Base-by-base conservation (phyloP, 176 grass and related monocot genomes). In the Phoenix dactylifera region DNA sequence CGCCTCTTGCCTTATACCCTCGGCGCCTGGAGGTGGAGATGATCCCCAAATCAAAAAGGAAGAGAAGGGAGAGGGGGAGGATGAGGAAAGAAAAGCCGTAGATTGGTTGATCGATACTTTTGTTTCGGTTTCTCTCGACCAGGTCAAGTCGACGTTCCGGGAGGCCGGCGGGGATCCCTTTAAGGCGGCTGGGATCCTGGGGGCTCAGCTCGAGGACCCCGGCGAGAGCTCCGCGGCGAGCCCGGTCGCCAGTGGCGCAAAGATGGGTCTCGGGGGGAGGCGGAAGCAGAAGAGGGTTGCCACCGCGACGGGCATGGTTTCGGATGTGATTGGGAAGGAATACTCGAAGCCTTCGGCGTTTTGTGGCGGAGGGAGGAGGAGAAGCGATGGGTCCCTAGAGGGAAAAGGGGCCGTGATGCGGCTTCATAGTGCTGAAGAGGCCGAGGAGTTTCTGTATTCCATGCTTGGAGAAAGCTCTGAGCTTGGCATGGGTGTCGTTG, bases 251-350 rank as follows among this genome's bases (percentile, higher is more conserved):
- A 30, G 0, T 30, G 35, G 35, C 35, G 10, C 35, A 9, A 44
- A 44, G 35, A 44, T 14, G 35, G 67, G 7, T 72, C 64, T 72
- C 64, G 63, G 64, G 55, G 25, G 4, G 53, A 24, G 32, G 18
- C 74, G 74, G 60, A 78, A 59, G 72, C 68, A 59, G 24, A 85
- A 85, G 68, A 85, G 54, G 63, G 19, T 68, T 9, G 71, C 71
- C 3, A 82, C 87, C 18, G 67, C 84, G 5, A 75, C 76, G 4
- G 93, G 93, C 3, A 88, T 85, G 73, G 81, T 97, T 15, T 66
- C 84, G 3, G 82, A 74, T 66, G 84, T 97, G 1, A 88, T 91
- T 15, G 93, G 93, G 28, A 97, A 88, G 75, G 74, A 52, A 0
- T 90, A 90, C 63, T 64, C 62, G 18, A 57, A 73, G 15, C 65